Evolutionary conservation across 345 rosid genomes (phyloP).

Genomic region (Salix caprea): DNA sequence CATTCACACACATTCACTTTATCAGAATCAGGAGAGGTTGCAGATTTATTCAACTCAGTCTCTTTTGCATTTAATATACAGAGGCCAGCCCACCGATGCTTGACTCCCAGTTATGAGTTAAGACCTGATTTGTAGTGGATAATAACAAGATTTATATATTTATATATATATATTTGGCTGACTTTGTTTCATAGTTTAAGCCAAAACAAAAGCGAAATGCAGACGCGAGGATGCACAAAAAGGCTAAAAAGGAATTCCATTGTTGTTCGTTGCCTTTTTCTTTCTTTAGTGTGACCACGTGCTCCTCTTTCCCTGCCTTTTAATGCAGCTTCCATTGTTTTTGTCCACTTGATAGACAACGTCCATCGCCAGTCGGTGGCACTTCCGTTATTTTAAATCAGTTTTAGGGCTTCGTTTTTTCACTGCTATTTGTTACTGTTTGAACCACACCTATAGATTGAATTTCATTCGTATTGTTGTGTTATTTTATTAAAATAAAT

Average conservation of each 20-base stretch:
- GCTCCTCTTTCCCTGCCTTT: constrained; percentile 38
- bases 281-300: constrained; percentile 24
- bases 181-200: constrained; percentile 20
- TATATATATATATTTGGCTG: background rate
- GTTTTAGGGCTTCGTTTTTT: background rate
- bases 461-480: no score
- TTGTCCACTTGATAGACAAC: constrained; percentile 2
- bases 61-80: constrained; percentile 23
- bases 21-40: constrained; percentile 24
- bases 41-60: constrained; percentile 5
- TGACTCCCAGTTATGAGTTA: constrained; percentile 10
- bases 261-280: constrained; percentile 17
- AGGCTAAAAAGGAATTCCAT: background rate
- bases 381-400: background rate
- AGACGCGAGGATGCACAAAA: constrained; percentile 23
- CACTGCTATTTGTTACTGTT: background rate
- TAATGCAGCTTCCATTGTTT: constrained; percentile 20
- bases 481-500: no score
- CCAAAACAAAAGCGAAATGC: constrained; percentile 21
- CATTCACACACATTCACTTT: constrained; percentile 11
- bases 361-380: constrained; percentile 8
- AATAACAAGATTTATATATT: no score
- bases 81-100: background rate
- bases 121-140: background rate
- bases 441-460: no score